A percentile compares a stretch with the other conserved stretches of the same genome.
phyloP scores from a whole-genome alignment of 371 early-diverging fungal species.

The Apophysomyces elegans region DNA sequence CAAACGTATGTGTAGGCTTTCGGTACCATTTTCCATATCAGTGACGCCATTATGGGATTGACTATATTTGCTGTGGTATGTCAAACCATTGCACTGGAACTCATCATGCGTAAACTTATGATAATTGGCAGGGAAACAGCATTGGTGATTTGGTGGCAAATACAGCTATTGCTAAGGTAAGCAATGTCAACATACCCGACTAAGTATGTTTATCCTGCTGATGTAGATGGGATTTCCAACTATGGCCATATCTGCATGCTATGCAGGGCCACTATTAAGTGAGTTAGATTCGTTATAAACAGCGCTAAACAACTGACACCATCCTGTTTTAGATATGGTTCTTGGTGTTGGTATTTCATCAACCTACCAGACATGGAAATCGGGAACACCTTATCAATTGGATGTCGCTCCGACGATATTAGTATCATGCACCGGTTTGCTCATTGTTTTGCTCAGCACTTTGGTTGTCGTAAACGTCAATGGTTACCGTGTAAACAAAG shows the following conservation, averaged over 20 bases:
- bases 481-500: constrained; percentile 50
- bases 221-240: constrained; percentile 76
- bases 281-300: constrained; percentile 23
- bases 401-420: constrained; percentile 60
- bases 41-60: constrained; percentile 84
- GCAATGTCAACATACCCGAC: neutral
- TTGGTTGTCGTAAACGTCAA: constrained; percentile 56
- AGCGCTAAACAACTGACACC: neutral
- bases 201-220: neutral
- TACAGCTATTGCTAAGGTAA: constrained; percentile 73
- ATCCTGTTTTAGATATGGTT: constrained; percentile 60
- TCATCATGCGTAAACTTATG: constrained; percentile 5
- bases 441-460: constrained; percentile 52
- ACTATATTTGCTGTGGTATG: constrained; percentile 82
- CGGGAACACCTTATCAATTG: constrained; percentile 46
- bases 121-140: constrained; percentile 69
- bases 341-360: constrained; percentile 78
- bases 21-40: constrained; percentile 74
- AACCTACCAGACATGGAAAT: constrained; percentile 51
- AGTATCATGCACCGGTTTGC: constrained; percentile 52
- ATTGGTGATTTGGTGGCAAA: constrained; percentile 86
- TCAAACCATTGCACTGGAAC: neutral
- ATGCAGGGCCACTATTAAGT: constrained; percentile 84
- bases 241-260: constrained; percentile 88
- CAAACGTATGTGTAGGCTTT: constrained; percentile 52